Percentiles rank a stretch among this genome's conserved stretches.
Evolutionary conservation across 148 eudicot species (phyloP).

Genomic region (Beta vulgaris): DNA sequence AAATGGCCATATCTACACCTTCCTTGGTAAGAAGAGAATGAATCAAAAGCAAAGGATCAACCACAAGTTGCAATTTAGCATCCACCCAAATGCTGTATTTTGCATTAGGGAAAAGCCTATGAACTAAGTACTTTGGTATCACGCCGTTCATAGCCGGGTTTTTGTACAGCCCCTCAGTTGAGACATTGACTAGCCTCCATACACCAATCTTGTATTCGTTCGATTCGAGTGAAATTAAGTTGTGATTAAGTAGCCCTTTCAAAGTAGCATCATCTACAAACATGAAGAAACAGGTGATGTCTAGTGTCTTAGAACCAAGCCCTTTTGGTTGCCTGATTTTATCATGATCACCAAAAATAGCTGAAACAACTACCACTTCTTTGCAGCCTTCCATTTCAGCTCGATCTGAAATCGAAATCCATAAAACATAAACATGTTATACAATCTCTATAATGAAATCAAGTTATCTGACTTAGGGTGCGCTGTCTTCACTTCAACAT

Average conservation of each 20-base stretch:
- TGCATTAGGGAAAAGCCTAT: constrained; percentile 79
- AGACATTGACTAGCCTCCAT: constrained; percentile 71
- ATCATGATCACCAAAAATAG: constrained; percentile 87
- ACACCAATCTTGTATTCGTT: constrained; percentile 52
- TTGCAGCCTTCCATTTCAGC: constrained; percentile 57
- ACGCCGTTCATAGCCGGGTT: constrained; percentile 92
- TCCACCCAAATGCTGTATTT: constrained; percentile 84
- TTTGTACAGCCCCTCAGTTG: constrained; percentile 37
- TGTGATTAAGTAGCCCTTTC: constrained; percentile 48
- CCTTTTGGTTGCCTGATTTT: constrained; percentile 89
- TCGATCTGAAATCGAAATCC: constrained; percentile 43
- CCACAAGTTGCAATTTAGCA: constrained; percentile 78
- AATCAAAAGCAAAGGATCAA: constrained; percentile 80
- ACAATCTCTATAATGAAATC: too few relatives aligned
- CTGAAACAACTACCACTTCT: constrained; percentile 79
- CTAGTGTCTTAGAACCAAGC: constrained; percentile 70
- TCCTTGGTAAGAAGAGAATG: constrained; percentile 65
- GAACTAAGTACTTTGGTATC: constrained; percentile 80
- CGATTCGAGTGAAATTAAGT: constrained; percentile 40
- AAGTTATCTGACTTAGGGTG: not conserved
- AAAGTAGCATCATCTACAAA: constrained; percentile 74
- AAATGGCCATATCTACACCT: constrained; percentile 80
- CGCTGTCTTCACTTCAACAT: too few relatives aligned
- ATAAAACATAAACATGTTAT: not conserved
- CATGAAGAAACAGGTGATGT: constrained; percentile 79